Percentiles rank a stretch among this genome's conserved stretches.
Conservation (phyloP, 768 basidiomycete genomes). For the Boletellus ananas region DNA sequence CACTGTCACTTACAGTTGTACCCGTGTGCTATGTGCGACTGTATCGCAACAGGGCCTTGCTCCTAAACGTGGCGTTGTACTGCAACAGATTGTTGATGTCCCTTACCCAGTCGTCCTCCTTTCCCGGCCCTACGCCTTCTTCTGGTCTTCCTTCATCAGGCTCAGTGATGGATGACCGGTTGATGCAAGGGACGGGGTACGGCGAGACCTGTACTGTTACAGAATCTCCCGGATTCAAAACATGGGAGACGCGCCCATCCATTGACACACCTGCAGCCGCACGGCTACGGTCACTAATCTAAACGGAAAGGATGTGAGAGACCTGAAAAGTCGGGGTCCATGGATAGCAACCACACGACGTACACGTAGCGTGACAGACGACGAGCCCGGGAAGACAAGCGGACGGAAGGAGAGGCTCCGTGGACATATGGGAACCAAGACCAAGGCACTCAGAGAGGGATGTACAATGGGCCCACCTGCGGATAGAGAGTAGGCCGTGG, state of each 20-base stretch:
- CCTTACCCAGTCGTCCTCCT: conserved; percentile 93
- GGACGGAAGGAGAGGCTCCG: conserved; percentile 90
- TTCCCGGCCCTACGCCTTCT: conserved; percentile 73
- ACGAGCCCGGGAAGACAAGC: conserved; percentile 83
- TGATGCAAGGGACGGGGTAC: conserved; percentile 91
- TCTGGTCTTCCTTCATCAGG: conserved; percentile 39
- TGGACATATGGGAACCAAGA: conserved; percentile 95
- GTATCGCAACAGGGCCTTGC: conserved; percentile 78
- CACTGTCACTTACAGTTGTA: conserved; percentile 11
- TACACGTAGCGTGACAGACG: conserved; percentile 70
- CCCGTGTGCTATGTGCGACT: conserved; percentile 41
- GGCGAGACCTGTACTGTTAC: conserved; percentile 82
- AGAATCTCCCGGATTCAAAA: conserved; percentile 80
- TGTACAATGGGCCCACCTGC: conserved; percentile 96
- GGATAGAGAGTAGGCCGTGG: conserved; percentile 93
- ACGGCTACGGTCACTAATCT: conserved; percentile 85
- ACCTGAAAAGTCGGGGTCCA: background rate
- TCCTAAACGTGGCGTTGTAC: conserved; percentile 92
- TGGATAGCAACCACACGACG: conserved; percentile 22
- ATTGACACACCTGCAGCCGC: conserved; percentile 88
- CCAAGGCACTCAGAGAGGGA: conserved; percentile 83
- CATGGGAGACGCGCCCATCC: conserved; percentile 85
- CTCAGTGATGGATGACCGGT: conserved; percentile 72
- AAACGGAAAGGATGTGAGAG: conserved; percentile 1
- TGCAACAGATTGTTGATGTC: conserved; percentile 94